A percentile compares a stretch with the other conserved stretches of the same genome.
Conservation (phyloP, 2,329 filamentous ascomycete species). For the Zymoseptoria passerinii region DNA sequence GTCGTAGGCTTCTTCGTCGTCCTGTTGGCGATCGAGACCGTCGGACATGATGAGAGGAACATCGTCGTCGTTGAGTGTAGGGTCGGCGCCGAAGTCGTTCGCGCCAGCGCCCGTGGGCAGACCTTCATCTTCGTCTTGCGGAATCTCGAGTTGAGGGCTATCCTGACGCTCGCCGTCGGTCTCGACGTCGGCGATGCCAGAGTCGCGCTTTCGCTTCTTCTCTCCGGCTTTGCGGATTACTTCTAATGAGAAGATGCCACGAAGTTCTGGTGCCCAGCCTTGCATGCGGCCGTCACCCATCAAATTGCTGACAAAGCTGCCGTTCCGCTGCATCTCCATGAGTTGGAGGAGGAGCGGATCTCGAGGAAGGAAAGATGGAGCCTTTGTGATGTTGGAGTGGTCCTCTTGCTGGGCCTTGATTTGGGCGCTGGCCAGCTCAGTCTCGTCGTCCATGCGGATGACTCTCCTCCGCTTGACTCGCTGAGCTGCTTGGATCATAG, state of each 20-base stretch:
- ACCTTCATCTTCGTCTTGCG: constrained; percentile 25
- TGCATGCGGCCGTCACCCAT: constrained; percentile 66
- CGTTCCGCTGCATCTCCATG: constrained; percentile 84
- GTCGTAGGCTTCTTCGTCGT: constrained; percentile 20
- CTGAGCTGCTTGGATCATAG: constrained; percentile 55
- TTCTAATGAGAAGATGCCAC: constrained; percentile 83
- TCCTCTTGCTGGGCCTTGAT: constrained; percentile 84
- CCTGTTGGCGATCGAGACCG: constrained; percentile 13
- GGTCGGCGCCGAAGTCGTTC: constrained; percentile 26
- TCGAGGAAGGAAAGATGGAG: constrained; percentile 72
- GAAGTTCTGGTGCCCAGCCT: constrained; percentile 85
- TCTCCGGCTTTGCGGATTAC: constrained; percentile 68
- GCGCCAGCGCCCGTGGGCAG: constrained; percentile 23
- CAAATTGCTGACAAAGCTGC: constrained; percentile 80
- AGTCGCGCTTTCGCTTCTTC: constrained; percentile 89
- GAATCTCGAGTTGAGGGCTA: constrained; percentile 24
- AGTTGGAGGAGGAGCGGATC: constrained; percentile 81
- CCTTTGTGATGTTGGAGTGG: constrained; percentile 76
- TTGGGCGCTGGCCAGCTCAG: constrained; percentile 64
- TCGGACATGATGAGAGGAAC: constrained; percentile 17
- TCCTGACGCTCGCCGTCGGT: constrained; percentile 35
- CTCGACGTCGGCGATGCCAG: constrained; percentile 67
- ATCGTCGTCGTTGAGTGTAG: constrained; percentile 3
- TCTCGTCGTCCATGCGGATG: constrained; percentile 71
- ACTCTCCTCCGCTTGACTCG: constrained; percentile 73